Base-by-base conservation (phyloP, 2,329 filamentous ascomycete species). In the Talaromyces sp. region DNA sequence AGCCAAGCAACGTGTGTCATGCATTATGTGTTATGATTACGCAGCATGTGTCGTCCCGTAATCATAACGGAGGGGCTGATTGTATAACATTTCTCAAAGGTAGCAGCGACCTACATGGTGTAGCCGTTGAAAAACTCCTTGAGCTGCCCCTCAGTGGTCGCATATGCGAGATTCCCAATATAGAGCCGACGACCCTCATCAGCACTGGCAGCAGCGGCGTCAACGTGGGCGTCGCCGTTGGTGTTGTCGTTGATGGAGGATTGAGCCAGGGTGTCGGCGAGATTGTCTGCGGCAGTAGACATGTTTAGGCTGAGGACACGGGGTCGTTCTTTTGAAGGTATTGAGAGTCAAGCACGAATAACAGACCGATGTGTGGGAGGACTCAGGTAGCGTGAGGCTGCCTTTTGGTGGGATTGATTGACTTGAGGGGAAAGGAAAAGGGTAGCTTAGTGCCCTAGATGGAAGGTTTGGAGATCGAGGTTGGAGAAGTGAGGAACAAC, bases 81-180 rank as follows among this genome's bases (percentile, higher is more conserved):
- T 39, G 33, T 56, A 39, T 19, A 22, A 27, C 24, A 52, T 52
- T 33, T 16, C 3, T n/a, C 49, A 33, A 33, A 3, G 33, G 33
- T 33, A 33, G 16, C 27, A 52, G 33, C n/a, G 13, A 91, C 94
- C 87, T 88, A 99, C 95, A 99, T 92, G 86, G 95, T 90, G 87
- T 97, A 98, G 83, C 90, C 91, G 87, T 95, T 94, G 90, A 99
- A 99, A 88, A 99, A 99, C 76, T 95, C 91, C 87, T 96, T 97
- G 88, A 99, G 92, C 90, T 97, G 93, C 90, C 91, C 95, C 91
- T 98, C 95, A 82, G 93, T 97, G 89, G 95, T 98, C 90, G 94
- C 93, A 83, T 99, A 99, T 78, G 95, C 95, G 89, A 99, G 91
- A 87, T 99, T 99, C 87, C 95, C 95, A 86, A 99, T 98, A 86